phyloP scores from a whole-genome alignment of 352 stramenopile species.

The Globisporangium nunn region DNA sequence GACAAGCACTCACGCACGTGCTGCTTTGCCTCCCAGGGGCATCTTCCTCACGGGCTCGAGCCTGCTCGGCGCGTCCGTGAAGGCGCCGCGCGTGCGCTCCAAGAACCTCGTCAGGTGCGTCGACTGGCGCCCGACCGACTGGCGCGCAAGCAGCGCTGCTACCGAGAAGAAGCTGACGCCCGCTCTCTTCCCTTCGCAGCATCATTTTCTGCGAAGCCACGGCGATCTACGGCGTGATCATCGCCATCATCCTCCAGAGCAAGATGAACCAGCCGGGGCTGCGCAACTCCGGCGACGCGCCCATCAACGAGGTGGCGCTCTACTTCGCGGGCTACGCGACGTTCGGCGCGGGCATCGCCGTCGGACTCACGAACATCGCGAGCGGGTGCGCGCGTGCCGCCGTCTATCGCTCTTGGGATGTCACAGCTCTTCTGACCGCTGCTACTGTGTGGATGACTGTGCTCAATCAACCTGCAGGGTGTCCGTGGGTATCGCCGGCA shows the following conservation, averaged over 20 bases:
- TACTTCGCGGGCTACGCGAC: slow-evolving; percentile 98
- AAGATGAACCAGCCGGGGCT: slow-evolving; percentile 88
- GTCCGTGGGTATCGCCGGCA: slow-evolving; percentile 97
- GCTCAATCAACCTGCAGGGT: slow-evolving; percentile 46
- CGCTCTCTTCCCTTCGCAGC: slow-evolving; percentile 21
- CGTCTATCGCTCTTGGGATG: not conserved
- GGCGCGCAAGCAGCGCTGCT: too few relatives aligned
- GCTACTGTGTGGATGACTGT: too few relatives aligned
- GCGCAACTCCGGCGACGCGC: slow-evolving; percentile 47
- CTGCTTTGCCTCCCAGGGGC: slow-evolving; percentile 34
- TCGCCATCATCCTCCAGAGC: slow-evolving; percentile 98
- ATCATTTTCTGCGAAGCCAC: slow-evolving; percentile 99
- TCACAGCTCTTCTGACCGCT: too few relatives aligned
- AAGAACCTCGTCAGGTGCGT: slow-evolving; percentile 96
- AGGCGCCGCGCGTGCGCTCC: slow-evolving; percentile 96
- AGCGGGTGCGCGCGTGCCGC: slow-evolving; percentile 56
- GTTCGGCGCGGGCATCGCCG: slow-evolving; percentile 95
- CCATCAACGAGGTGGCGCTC: slow-evolving; percentile 65
- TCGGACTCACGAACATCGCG: slow-evolving; percentile 98
- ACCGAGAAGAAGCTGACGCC: too few relatives aligned
- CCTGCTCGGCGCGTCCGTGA: slow-evolving; percentile 96
- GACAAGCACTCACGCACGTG: too few relatives aligned
- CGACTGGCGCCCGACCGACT: not conserved
- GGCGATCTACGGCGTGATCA: slow-evolving; percentile 99
- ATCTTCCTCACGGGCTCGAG: slow-evolving; percentile 93